Percentiles rank a stretch among this genome's conserved stretches.
Evolutionary conservation across 1,284 basidiomycete genomes (phyloP).

Genomic region (Rhodotorula sp.): DNA sequence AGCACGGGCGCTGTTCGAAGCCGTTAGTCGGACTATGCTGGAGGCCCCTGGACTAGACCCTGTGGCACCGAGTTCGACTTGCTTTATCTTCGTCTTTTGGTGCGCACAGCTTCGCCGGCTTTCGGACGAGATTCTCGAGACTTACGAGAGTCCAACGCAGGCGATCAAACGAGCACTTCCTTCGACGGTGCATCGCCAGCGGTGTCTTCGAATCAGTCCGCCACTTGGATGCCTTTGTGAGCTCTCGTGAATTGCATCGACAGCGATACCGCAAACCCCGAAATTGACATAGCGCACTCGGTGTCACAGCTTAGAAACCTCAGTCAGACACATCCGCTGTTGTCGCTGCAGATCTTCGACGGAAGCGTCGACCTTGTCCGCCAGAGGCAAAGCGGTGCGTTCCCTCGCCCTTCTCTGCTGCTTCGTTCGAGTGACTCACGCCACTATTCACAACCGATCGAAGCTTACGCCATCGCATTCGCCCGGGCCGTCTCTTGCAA

Average conservation of each 20-base stretch:
- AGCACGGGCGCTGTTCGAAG: not conserved
- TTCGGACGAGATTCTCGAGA: not conserved
- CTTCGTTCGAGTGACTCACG: not conserved
- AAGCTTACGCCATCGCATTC: constrained; percentile 9
- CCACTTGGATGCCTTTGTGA: constrained; percentile 17
- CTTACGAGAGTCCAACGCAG: not conserved
- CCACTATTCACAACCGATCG: too few relatives aligned
- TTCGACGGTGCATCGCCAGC: constrained; percentile 5
- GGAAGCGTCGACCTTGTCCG: not conserved
- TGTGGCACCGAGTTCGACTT: not conserved
- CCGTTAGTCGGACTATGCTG: not conserved
- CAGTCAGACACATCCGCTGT: constrained; percentile 15
- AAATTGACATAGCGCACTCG: too few relatives aligned
- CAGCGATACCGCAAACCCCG: too few relatives aligned
- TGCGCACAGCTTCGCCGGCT: not conserved
- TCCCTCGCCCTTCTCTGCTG: not conserved
- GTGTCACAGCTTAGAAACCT: constrained; percentile 9
- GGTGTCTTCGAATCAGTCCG: constrained; percentile 2
- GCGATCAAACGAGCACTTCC: not conserved
- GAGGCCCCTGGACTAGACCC: not conserved
- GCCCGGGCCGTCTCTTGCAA: not conserved
- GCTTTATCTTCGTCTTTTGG: constrained; percentile 10
- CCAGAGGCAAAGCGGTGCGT: constrained; percentile 11
- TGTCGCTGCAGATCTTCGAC: constrained; percentile 1
- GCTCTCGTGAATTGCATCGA: not conserved